phyloP scores from a whole-genome alignment of 129 eudicot species.

The Scalesia atractyloides region DNA sequence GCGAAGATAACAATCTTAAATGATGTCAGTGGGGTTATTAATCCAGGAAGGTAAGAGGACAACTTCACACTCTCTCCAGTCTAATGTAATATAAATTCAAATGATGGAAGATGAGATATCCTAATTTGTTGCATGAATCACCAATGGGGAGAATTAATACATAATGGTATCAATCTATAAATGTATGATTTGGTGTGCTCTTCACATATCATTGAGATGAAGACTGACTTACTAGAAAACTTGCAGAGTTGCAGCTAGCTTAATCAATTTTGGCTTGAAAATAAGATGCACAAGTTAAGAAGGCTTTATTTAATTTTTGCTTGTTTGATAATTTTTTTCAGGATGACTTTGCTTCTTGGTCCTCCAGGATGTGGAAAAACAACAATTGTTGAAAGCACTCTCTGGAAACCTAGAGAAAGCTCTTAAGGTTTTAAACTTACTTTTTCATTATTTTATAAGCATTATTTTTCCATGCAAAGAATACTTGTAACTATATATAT shows the following conservation, averaged over 20 bases:
- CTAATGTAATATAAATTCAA: not conserved
- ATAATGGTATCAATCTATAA: not conserved
- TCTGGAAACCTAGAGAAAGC: constrained; percentile 71
- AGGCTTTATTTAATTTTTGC: not conserved
- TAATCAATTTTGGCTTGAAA: not conserved
- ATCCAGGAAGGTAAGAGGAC: constrained; percentile 70
- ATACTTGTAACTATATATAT: too few species aligned
- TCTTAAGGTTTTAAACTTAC: constrained; percentile 49
- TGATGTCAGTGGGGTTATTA: constrained; percentile 66
- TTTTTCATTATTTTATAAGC: constrained; percentile 6
- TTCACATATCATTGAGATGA: not conserved
- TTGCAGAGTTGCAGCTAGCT: not conserved
- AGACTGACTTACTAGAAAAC: not conserved
- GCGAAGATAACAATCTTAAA: constrained; percentile 55
- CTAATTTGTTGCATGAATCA: not conserved
- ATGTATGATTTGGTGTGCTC: not conserved
- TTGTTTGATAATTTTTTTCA: constrained; percentile 31
- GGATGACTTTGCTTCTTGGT: constrained; percentile 85
- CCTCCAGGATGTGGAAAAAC: constrained; percentile 95
- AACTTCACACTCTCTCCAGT: constrained; percentile 1
- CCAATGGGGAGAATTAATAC: not conserved
- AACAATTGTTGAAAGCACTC: constrained; percentile 67
- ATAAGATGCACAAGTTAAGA: not conserved
- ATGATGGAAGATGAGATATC: constrained; percentile 5
- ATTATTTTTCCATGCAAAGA: not conserved